Evolutionary conservation across 148 eudicot species (phyloP), one percentile per base, ranked within the genome.

Genomic region (Limonium bicolor): DNA sequence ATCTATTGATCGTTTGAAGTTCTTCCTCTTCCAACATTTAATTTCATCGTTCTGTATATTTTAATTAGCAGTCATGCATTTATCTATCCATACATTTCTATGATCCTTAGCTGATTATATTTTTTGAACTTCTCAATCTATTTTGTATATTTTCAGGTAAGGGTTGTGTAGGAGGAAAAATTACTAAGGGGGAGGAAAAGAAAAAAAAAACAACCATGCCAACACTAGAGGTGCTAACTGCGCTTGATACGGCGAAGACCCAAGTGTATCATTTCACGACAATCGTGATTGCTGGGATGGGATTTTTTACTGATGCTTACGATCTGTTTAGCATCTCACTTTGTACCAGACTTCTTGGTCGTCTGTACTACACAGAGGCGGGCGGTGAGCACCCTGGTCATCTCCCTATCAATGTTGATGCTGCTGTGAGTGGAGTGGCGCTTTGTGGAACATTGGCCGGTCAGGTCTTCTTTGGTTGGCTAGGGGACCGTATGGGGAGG

Each of bases 251-350:
- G 13, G 88, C 88, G 7, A 75, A 60, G 37, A 74, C 78, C 17
- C 87, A 74, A 58, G 53, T 60, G 70, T 79, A 74, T 60, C 87
- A 79, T 33, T 79, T 79, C 65, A 80, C 80, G 1, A 70, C 90
- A 0, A 73, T 80, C 2, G 33, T 76, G 13, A 67, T 80, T 4
- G 83, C 90, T 1, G 93, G 86, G 7, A 82, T 82, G 93, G 93
- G 93, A 5, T 82, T 82, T 46, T 82, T 82, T 59, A 82, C 93
- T 0, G 93, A 82, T 33, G 93, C 93, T 32, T 82, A 82, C 18
- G 93, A 82, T 42, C 66, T 82, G 0, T 82, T 82, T 41, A 55
- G 76, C 62, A 74, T 82, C 36, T 82, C 93, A 3, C 36, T 82
- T 8, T 78, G 74, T 15, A 82, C 86, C 0, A 77, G 60, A 20